Evolutionary conservation across 2,329 filamentous ascomycete genomes (phyloP).

Genomic region (Apiospora malaysiana): DNA sequence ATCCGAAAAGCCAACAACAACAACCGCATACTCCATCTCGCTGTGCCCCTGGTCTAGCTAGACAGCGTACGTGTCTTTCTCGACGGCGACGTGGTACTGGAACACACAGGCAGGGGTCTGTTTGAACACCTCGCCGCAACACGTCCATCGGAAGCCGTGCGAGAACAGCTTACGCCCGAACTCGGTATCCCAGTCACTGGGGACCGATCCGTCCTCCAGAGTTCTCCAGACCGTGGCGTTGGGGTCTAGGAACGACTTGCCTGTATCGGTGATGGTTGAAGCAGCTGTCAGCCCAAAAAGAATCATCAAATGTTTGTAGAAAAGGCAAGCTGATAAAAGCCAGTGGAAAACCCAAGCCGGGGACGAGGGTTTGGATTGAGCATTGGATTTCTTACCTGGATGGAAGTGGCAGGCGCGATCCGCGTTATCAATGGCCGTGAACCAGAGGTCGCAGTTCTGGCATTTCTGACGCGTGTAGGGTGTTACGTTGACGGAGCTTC

Average conservation of each 20-base stretch:
- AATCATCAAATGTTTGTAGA: too few relatives aligned
- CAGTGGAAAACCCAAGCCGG: too few relatives aligned
- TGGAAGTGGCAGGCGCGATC: neutral
- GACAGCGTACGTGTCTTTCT: neutral
- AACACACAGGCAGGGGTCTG: neutral
- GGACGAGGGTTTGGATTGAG: too few relatives aligned
- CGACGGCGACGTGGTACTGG: neutral
- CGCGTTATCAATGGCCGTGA: neutral
- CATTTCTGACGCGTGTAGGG: neutral
- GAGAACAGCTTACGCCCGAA: neutral
- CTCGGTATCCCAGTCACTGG: neutral
- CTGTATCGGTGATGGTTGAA: neutral
- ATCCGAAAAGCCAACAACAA: too few relatives aligned
- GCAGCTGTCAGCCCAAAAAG: neutral
- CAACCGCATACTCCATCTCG: too few relatives aligned
- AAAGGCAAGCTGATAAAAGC: too few relatives aligned
- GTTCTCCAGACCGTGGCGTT: neutral
- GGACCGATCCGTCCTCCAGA: neutral
- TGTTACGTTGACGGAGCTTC: neutral
- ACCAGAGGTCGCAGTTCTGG: neutral
- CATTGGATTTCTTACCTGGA: neutral
- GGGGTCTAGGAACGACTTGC: neutral
- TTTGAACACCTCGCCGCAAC: neutral
- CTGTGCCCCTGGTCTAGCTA: neutral
- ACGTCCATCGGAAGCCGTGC: neutral